Evolutionary conservation across 2,329 filamentous ascomycete genomes (phyloP).

Genomic region (Claviceps sp.): DNA sequence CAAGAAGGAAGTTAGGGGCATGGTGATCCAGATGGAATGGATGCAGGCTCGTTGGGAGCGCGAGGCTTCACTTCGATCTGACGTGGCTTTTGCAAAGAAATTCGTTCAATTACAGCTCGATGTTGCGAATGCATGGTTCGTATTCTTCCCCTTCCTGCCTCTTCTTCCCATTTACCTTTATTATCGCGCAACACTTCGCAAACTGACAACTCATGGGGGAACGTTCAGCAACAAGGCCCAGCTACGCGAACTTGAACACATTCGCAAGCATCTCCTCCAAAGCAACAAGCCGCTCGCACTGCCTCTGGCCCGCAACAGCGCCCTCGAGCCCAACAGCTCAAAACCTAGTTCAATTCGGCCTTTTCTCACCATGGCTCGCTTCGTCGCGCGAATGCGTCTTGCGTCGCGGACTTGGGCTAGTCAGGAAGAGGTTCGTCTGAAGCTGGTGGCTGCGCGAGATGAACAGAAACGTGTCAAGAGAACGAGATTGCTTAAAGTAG

Average conservation of each 20-base stretch:
- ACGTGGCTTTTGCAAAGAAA: conserved; percentile 75
- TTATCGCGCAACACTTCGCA: background rate
- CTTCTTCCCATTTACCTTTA: background rate
- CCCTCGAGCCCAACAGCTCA: conserved; percentile 6
- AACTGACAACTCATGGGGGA: background rate
- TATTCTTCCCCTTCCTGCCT: conserved; percentile 13
- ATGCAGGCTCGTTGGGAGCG: conserved; percentile 69
- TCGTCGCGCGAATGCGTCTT: conserved; percentile 37
- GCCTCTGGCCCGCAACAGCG: conserved; percentile 12
- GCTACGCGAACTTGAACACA: conserved; percentile 69
- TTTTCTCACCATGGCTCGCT: conserved; percentile 34
- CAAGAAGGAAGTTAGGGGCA: conserved; percentile 62
- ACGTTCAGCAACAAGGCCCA: conserved; percentile 73
- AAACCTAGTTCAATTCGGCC: conserved; percentile 24
- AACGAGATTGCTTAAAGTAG: conserved; percentile 26
- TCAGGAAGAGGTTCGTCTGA: conserved; percentile 35
- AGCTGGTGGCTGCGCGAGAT: conserved; percentile 35
- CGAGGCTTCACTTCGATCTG: conserved; percentile 66
- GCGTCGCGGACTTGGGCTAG: conserved; percentile 34
- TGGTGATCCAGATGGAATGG: conserved; percentile 84
- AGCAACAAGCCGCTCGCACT: conserved; percentile 22
- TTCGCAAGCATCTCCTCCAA: conserved; percentile 39
- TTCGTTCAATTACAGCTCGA: conserved; percentile 69
- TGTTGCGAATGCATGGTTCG: conserved; percentile 82
- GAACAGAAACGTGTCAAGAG: conserved; percentile 31